Evolutionary conservation across 371 early-diverging fungal genomes (phyloP).

Genomic region (Haplosporangium sp.): DNA sequence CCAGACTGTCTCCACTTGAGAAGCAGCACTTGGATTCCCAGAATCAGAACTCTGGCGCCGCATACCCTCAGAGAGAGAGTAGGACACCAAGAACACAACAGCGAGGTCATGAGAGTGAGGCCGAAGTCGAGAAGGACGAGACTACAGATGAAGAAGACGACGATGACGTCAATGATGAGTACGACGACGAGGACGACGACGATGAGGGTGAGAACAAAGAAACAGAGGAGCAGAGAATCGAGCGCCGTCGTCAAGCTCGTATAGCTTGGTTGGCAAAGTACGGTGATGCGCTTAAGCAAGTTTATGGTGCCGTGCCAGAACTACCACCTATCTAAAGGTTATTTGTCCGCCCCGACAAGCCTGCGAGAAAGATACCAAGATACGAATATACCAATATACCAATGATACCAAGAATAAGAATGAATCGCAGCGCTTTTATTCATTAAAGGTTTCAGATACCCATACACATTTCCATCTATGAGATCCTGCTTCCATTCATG

Average conservation of each 20-base stretch:
- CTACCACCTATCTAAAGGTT: constrained; percentile 28
- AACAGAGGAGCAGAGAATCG: constrained; percentile 38
- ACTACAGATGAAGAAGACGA: constrained; percentile 10
- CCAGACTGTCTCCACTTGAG: constrained; percentile 35
- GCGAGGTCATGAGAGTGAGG: constrained; percentile 3
- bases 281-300: constrained; percentile 47
- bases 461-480: too few species aligned
- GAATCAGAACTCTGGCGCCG: constrained; percentile 6
- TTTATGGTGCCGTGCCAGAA: constrained; percentile 45
- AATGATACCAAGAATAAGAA: not conserved
- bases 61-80: not conserved
- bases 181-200: constrained; percentile 22
- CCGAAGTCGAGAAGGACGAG: constrained; percentile 10
- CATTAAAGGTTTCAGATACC: too few species aligned
- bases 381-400: too few species aligned
- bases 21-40: constrained; percentile 27
- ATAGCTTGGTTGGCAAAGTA: constrained; percentile 49
- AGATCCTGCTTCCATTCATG: too few species aligned
- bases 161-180: constrained; percentile 11
- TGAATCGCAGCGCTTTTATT: too few species aligned
- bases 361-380: too few species aligned
- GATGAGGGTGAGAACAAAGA: constrained; percentile 27
- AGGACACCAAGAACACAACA: not conserved
- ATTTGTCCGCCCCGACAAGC: too few species aligned
- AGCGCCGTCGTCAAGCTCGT: constrained; percentile 31